phyloP scores from a whole-genome alignment of 495 filamentous ascomycete species.

The Daldinia loculata region DNA sequence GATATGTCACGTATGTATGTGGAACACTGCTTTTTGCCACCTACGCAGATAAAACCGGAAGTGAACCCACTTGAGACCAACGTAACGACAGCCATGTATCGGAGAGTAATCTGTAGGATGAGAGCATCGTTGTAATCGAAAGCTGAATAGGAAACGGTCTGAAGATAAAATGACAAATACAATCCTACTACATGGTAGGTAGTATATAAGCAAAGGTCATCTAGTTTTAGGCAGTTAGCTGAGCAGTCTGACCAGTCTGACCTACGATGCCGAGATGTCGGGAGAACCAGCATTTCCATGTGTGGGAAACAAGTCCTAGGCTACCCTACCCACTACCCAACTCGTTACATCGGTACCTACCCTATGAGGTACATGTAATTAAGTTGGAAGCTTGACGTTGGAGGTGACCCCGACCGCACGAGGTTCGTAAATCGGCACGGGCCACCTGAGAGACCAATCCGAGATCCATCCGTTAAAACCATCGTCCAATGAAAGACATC shows the following conservation, averaged over 20 bases:
- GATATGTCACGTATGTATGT: constrained; percentile 24
- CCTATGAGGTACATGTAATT: constrained; percentile 24
- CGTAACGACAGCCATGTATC: constrained; percentile 5
- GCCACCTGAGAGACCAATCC: constrained; percentile 25
- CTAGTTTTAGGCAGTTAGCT: neutral
- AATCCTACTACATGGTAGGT: neutral
- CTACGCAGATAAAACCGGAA: constrained; percentile 25
- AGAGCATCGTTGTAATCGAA: neutral
- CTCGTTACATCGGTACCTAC: constrained; percentile 22
- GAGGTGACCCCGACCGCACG: constrained; percentile 33
- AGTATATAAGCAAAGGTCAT: neutral
- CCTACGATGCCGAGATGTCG: constrained; percentile 15
- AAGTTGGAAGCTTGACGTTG: constrained; percentile 35
- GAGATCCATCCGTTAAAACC: constrained; percentile 20
- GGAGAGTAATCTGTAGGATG: constrained; percentile 6
- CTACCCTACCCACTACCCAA: neutral
- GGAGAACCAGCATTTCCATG: constrained; percentile 8
- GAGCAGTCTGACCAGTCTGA: neutral
- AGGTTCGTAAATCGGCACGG: constrained; percentile 39
- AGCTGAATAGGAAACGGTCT: neutral
- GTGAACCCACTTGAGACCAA: constrained; percentile 24
- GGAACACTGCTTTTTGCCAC: constrained; percentile 32
- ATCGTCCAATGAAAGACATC: constrained; percentile 28
- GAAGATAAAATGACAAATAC: constrained; percentile 3
- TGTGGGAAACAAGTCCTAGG: constrained; percentile 21